Evolutionary conservation across 2,329 filamentous ascomycete species (phyloP).

Genomic region (Neonectria punicea): DNA sequence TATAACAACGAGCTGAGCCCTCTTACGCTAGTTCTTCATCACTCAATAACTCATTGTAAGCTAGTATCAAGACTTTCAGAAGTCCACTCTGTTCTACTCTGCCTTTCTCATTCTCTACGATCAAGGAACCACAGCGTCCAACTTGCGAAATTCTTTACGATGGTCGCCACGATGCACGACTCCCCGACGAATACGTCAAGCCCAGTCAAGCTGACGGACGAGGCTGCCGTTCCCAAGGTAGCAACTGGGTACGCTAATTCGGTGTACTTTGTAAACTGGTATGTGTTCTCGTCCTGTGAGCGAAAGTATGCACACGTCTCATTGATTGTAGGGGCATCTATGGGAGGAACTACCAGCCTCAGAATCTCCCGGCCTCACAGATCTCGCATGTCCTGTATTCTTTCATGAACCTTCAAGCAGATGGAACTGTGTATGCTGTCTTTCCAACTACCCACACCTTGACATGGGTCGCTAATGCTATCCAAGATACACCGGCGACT

Average conservation of each 20-base stretch:
- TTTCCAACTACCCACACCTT: not conserved
- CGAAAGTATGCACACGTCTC: not conserved
- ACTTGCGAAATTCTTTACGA: not conserved
- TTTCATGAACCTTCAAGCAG: constrained; percentile 78
- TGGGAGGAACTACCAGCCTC: constrained; percentile 75
- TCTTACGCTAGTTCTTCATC: not conserved
- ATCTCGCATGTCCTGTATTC: constrained; percentile 82
- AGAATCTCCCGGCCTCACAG: constrained; percentile 73
- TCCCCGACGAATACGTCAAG: not conserved
- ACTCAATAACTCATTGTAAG: not conserved
- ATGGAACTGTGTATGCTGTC: constrained; percentile 74
- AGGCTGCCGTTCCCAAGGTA: not conserved
- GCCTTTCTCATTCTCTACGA: not conserved
- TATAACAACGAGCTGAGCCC: not conserved
- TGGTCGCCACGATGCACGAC: not conserved
- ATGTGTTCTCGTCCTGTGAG: not conserved
- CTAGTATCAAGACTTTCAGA: not conserved
- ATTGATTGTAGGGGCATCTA: constrained; percentile 71
- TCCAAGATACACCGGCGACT: constrained; percentile 26
- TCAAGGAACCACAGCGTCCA: not conserved
- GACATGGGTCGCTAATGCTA: not conserved
- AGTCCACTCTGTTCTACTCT: not conserved
- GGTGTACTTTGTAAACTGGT: constrained; percentile 33
- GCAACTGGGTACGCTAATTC: constrained; percentile 13
- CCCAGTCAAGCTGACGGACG: not conserved